These are phyloP conservation scores for Mortierella polycephala DNA, from an alignment of 371 early-diverging fungal species.

Conservation along the genomic window DNA sequence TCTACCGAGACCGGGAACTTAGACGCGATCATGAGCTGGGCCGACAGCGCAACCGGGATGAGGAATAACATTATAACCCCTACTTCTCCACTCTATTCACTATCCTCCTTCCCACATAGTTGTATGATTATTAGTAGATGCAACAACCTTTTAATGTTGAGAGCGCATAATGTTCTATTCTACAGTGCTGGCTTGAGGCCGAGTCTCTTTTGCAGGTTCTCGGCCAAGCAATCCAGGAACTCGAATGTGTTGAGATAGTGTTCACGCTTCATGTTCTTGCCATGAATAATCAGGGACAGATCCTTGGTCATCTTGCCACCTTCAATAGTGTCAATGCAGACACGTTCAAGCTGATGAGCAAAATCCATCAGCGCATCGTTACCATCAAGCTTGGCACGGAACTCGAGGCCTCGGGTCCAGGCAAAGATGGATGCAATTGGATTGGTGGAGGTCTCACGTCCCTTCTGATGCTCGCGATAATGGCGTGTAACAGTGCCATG, in stretches of 20 bases:
- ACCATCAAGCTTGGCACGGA: constrained; percentile 90
- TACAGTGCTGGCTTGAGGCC: constrained; percentile 31
- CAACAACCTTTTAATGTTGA: too few species aligned
- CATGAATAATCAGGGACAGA: constrained; percentile 90
- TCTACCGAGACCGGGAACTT: constrained; percentile 32
- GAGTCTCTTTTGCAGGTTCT: constrained; percentile 65
- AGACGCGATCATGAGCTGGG: constrained; percentile 36
- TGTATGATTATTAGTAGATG: too few species aligned
- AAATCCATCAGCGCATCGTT: constrained; percentile 77
- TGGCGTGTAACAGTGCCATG: constrained; percentile 97
- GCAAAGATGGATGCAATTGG: constrained; percentile 96
- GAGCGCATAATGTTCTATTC: background rate
- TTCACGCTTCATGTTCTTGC: constrained; percentile 72
- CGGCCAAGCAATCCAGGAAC: constrained; percentile 79
- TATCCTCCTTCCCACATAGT: background rate
- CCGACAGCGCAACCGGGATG: constrained; percentile 12
- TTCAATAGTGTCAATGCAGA: constrained; percentile 87
- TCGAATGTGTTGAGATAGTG: constrained; percentile 82
- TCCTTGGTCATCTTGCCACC: constrained; percentile 94
- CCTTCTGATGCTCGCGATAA: constrained; percentile 94
- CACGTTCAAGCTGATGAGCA: constrained; percentile 78
- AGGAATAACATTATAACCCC: background rate
- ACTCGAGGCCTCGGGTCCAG: constrained; percentile 93
- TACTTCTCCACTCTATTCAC: background rate
- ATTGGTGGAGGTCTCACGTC: constrained; percentile 89